Evolutionary conservation across 202 grass and related monocot genomes (phyloP).

Genomic region (Thinopyrum obtusiflorum): DNA sequence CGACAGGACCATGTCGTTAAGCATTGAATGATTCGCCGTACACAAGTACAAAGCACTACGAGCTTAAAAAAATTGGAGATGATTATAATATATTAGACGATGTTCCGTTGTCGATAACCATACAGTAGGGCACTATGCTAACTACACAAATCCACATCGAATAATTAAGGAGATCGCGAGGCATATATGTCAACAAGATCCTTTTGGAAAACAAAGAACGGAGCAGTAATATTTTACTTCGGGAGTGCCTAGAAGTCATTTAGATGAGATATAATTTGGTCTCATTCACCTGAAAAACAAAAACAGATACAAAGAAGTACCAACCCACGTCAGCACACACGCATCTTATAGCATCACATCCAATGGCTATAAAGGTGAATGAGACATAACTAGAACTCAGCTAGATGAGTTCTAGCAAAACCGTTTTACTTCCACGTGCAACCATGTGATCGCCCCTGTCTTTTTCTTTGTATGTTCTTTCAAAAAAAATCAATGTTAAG

Average conservation of each 20-base stretch:
- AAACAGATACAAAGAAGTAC: too few relatives aligned
- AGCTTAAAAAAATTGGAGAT: neutral
- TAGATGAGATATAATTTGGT: too few relatives aligned
- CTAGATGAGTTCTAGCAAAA: too few relatives aligned
- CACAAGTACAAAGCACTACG: neutral
- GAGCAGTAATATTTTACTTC: neutral
- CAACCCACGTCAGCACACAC: too few relatives aligned
- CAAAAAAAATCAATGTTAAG: neutral
- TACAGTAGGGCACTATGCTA: neutral
- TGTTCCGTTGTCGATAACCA: neutral
- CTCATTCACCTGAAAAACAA: too few relatives aligned
- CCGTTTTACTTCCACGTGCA: slow-evolving; percentile 19
- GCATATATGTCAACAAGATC: slow-evolving; percentile 13
- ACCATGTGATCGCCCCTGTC: neutral
- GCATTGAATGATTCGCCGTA: neutral
- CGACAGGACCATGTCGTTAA: neutral
- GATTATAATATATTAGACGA: neutral
- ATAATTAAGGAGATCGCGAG: slow-evolving; percentile 1
- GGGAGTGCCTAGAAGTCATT: too few relatives aligned
- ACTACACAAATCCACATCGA: neutral
- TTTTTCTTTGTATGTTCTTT: neutral
- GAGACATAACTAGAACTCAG: too few relatives aligned
- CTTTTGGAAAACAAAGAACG: neutral
- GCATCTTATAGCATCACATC: too few relatives aligned
- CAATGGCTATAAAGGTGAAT: too few relatives aligned